These are phyloP conservation scores for Saksenaea oblongispora DNA, from an alignment of 371 early-diverging fungal genomes.

Conservation along the genomic window DNA sequence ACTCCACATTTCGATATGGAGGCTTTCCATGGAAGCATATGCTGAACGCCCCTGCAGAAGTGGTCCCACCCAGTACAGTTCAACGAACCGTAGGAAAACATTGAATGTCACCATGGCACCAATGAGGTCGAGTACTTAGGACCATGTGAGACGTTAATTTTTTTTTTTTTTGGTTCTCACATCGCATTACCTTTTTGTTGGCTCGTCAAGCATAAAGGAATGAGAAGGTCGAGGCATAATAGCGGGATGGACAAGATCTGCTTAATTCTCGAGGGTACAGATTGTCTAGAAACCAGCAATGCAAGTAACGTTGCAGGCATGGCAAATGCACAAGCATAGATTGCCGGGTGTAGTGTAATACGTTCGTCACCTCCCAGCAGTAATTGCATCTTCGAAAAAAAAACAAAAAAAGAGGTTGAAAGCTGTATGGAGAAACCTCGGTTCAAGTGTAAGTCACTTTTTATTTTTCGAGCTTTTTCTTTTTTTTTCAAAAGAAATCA, in stretches of 20 bases:
- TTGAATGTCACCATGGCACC: conserved; percentile 20
- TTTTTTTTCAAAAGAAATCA: no score
- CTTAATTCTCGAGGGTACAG: conserved; percentile 20
- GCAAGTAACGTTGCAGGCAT: conserved; percentile 19
- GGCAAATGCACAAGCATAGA: conserved; percentile 1
- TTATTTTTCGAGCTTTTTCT: not conserved
- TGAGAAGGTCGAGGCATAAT: conserved; percentile 21
- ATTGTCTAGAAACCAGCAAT: conserved; percentile 18
- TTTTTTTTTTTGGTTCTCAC: no score
- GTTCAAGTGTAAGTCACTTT: not conserved
- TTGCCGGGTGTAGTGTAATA: not conserved
- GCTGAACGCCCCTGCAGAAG: conserved; percentile 26
- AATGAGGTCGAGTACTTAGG: conserved; percentile 28
- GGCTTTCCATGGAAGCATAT: conserved; percentile 21
- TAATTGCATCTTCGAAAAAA: conserved; percentile 2
- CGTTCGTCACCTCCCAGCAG: conserved; percentile 16
- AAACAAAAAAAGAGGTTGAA: conserved; percentile 2
- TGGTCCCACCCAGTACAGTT: conserved; percentile 35
- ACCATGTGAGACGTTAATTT: no score
- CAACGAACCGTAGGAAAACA: conserved; percentile 31
- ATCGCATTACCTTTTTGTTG: conserved; percentile 9
- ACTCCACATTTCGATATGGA: conserved; percentile 38
- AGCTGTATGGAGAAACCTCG: not conserved
- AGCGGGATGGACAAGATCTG: conserved; percentile 36
- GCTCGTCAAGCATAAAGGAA: conserved; percentile 30